Evolutionary conservation across 305 asterid species (phyloP), one percentile per base, ranked within the genome.

Genomic region (Rubia tinctorum): DNA sequence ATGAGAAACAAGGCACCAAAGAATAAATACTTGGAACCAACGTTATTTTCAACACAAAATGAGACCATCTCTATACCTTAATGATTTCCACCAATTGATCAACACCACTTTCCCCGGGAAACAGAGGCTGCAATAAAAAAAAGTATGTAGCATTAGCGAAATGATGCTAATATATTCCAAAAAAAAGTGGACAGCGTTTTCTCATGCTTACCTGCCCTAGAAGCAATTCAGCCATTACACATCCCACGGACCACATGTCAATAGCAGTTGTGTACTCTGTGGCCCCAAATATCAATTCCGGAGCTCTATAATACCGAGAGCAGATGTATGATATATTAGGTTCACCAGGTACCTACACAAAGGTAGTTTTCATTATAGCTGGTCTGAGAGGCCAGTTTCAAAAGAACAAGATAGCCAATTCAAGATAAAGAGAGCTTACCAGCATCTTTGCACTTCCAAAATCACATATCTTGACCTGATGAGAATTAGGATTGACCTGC

Each of bases 181-280:
- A 15, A 23, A 27, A 8, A 42, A 6, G 7, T 49, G 22, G 49
- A 60, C 27, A 62, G 51, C 20, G 34, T 49, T 64, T 30, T 20
- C 56, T 15, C 42, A 75, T 34, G 17, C 73, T 42, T 62, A 95
- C 99, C 92, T 87, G 93, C 18, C 99, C 98, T 37, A 90, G 79
- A 79, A 95, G 93, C 59, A 92, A 89, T 81, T 95, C 99, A 37
- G 96, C 93, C 98, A 92, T 88, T 66, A 95, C 99, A 69, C 99
- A 95, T 76, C 99, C 99, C 66, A 80, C 92, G 25, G 99, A 95
- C 99, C 99, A 95, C 92, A 90, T 86, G 82, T 95, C 99, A 63
- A 95, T 90, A 25, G 99, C 98, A 71, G 88, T 84, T 8, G 99
- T 92, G 78, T 95, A 95, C 79, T 92, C 98, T 0, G 96, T 87